Conservation (phyloP, 768 basidiomycete species). For the Boletellus ananiceps region DNA sequence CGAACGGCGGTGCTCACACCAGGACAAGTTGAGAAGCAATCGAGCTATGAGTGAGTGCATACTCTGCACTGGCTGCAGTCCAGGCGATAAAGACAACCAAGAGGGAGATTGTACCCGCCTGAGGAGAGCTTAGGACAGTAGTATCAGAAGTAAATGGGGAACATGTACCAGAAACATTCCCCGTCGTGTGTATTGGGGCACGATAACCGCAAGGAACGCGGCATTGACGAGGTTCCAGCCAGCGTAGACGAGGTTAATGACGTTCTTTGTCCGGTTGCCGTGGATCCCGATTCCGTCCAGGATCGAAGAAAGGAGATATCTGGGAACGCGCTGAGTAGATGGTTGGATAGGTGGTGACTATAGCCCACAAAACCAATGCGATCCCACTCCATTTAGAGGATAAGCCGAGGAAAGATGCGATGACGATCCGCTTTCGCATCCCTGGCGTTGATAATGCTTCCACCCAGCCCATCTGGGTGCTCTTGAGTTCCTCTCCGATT, state of each 20-base stretch:
- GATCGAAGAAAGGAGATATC: constrained; percentile 10
- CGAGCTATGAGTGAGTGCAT: constrained; percentile 5
- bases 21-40: constrained; percentile 5
- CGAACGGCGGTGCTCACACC: not conserved
- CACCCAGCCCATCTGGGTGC: not conserved
- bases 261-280: constrained; percentile 13
- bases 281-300: constrained; percentile 16
- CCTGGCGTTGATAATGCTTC: constrained; percentile 3
- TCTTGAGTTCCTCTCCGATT: constrained; percentile 30
- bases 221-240: constrained; percentile 8
- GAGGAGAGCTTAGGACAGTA: not conserved
- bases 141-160: too few relatives aligned
- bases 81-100: constrained; percentile 12
- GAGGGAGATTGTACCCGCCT: constrained; percentile 12
- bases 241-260: constrained; percentile 4
- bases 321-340: not conserved
- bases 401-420: constrained; percentile 8
- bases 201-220: not conserved
- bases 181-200: constrained; percentile 6
- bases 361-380: constrained; percentile 7
- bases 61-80: constrained; percentile 15
- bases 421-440: constrained; percentile 15
- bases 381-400: constrained; percentile 10
- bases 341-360: too few relatives aligned
- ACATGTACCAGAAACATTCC: constrained; percentile 5